phyloP scores from a whole-genome alignment of 306 rosid species.

The Benincasa hispida region DNA sequence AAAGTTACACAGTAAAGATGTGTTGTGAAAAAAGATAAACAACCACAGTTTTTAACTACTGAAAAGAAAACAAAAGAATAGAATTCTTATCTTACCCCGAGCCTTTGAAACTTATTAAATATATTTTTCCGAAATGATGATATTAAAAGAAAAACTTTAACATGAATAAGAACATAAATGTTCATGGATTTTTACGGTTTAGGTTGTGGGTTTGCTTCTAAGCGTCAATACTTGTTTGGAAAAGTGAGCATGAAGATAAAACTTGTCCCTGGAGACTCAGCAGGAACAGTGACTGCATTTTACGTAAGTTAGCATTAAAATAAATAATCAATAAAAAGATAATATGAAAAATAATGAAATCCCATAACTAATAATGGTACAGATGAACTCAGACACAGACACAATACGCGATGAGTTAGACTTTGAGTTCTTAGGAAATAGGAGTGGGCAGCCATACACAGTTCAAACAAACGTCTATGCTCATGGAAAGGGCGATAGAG shows the following conservation, averaged over 20 bases:
- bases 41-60: no score
- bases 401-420: slow-evolving; percentile 70
- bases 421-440: slow-evolving; percentile 90
- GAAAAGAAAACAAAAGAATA: no score
- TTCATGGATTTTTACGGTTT: slow-evolving; percentile 4
- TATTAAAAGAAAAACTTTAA: no score
- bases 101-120: no score
- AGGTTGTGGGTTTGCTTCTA: slow-evolving; percentile 90
- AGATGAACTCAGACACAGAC: slow-evolving; percentile 67
- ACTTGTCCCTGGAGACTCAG: slow-evolving; percentile 84
- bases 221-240: slow-evolving; percentile 57
- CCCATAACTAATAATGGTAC: background rate
- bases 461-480: slow-evolving; percentile 88
- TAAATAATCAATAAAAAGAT: no score
- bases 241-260: slow-evolving; percentile 97
- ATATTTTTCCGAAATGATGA: no score
- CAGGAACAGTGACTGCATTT: slow-evolving; percentile 93
- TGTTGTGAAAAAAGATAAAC: no score
- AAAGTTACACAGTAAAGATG: no score
- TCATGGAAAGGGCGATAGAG: slow-evolving; percentile 75
- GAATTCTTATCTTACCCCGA: no score
- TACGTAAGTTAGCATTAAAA: slow-evolving; percentile 25
- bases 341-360: no score
- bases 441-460: slow-evolving; percentile 77
- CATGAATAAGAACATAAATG: no score